Evolutionary conservation across 495 filamentous ascomycete genomes (phyloP).

Genomic region (Barbatosphaeria neglecta): DNA sequence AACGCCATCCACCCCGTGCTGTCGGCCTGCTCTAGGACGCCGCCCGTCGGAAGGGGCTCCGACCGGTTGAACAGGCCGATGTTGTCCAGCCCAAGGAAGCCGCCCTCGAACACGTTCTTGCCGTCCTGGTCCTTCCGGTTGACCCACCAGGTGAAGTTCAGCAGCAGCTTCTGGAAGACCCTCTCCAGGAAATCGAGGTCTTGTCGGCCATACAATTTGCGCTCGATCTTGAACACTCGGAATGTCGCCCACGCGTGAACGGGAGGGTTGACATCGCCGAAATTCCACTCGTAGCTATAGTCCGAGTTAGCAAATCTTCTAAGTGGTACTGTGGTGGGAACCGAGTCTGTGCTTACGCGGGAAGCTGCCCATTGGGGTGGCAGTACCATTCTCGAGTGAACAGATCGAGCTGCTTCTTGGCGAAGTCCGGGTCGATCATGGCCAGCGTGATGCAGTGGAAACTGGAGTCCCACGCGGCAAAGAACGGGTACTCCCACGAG

Average conservation of each 20-base stretch:
- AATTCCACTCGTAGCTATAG: slow-evolving; percentile 84
- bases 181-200: slow-evolving; percentile 92
- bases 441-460: slow-evolving; percentile 93
- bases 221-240: slow-evolving; percentile 92
- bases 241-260: slow-evolving; percentile 96
- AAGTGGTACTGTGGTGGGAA: too few relatives aligned
- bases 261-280: slow-evolving; percentile 91
- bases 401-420: slow-evolving; percentile 92
- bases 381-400: slow-evolving; percentile 98
- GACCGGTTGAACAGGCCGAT: slow-evolving; percentile 98
- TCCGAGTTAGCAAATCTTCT: slow-evolving; percentile 16
- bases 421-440: slow-evolving; percentile 95
- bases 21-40: slow-evolving; percentile 88
- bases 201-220: slow-evolving; percentile 89
- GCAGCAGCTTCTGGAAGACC: slow-evolving; percentile 87
- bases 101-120: slow-evolving; percentile 94
- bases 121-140: slow-evolving; percentile 89
- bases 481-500: slow-evolving; percentile 98
- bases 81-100: slow-evolving; percentile 93
- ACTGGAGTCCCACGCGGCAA: slow-evolving; percentile 93
- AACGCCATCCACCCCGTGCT: slow-evolving; percentile 99
- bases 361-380: slow-evolving; percentile 93
- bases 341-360: slow-evolving; percentile 35
- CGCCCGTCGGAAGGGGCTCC: slow-evolving; percentile 86
- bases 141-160: slow-evolving; percentile 99